Base-by-base conservation (phyloP, 2,329 filamentous ascomycete species). In the Triangularia setosa region DNA sequence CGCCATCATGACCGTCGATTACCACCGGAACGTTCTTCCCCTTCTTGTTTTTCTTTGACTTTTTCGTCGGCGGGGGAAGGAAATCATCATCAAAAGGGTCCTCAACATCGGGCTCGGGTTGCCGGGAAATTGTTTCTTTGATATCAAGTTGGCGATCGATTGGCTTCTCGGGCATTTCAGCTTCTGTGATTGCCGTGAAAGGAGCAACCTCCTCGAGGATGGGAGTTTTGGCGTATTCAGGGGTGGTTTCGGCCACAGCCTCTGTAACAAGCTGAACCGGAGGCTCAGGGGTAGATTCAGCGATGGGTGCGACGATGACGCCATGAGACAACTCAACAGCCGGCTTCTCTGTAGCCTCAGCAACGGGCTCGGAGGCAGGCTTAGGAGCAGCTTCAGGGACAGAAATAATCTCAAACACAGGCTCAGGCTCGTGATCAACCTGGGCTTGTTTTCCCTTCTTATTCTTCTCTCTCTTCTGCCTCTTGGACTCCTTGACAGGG, bases 41-140 rank as follows among this genome's bases (percentile, higher is more conserved):
- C 54, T 69, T 71, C 60, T 68, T 70, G 54, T 71, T 73, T 67
- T 76, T 72, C 58, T 78, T 78, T 57, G 72, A 71, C 64, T 76
- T 78, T 65, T 74, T 75, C 28, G 68, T 70, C 5, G 63, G 65
- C 40, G 21, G 21, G 40, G 40, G 40, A 7, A 48, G 21, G 40
- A 48, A 48, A 8, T 48, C 40, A 8, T 48, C 40, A 12, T 48
- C n/a, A 18, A 7, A 30, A 27, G 44, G 23, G n/a, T 48, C 40
- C 6, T 21, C 5, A 18, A 18, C 33, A 27, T 61, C 27, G 9
- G 24, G 27, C 23, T 35, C 27, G 18, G 27, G 28, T 21, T 18
- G 40, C 40, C 21, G 33, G 14, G n/a, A 3, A 21, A 48, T 1
- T 60, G 52, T 7, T 18, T 63, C 21, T 7, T 54, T 52, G 24